Evolutionary conservation across 2,329 filamentous ascomycete genomes (phyloP), one percentile per base, ranked within the genome.

Genomic region (Pseudocercospora ulei): DNA sequence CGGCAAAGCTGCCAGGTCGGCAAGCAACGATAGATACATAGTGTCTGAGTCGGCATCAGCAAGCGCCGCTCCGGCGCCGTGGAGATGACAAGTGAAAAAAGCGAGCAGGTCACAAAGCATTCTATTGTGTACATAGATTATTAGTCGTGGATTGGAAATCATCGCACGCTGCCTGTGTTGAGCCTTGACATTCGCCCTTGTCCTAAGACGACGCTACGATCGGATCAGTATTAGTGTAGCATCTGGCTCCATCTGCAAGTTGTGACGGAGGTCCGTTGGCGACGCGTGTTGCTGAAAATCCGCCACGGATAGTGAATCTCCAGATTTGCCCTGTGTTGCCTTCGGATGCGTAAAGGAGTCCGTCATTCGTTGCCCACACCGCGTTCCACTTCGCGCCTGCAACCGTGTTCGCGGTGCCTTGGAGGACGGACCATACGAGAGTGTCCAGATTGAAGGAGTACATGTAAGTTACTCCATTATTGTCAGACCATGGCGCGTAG

Each of bases 211-310:
- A n/a, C n/a, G n/a, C n/a, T n/a, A n/a, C 22, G n/a, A 24, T 24
- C n/a, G 22, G 7, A 24, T 24, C 22, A 19, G 38, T 35, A 11
- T 40, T 40, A 20, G 14, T 29, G 8, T 22, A 30, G 14, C 39
- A 42, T 30, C 39, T 42, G 11, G 39, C 39, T 16, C 39, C 39
- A 18, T 42, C 39, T 17, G 35, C 39, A 11, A 38, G 30, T 3
- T 4, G 4, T 8, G 39, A 37, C 11, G 7, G 12, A 7, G 39
- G 39, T 2, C 39, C 39, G 11, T 33, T 6, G 4, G 14, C 3
- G 2, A 33, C 11, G 3, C 7, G 16, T 2, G 5, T 20, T 3
- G 17, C 14, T 14, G 7, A 18, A 4, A 34, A 12, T 9, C 27
- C 35, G 6, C 5, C 7, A n/a, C 8, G 8, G 7, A 41, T 30